Evolutionary conservation across 768 basidiomycete species (phyloP), one percentile per base, ranked within the genome.

Genomic region (Boletellus ananas): DNA sequence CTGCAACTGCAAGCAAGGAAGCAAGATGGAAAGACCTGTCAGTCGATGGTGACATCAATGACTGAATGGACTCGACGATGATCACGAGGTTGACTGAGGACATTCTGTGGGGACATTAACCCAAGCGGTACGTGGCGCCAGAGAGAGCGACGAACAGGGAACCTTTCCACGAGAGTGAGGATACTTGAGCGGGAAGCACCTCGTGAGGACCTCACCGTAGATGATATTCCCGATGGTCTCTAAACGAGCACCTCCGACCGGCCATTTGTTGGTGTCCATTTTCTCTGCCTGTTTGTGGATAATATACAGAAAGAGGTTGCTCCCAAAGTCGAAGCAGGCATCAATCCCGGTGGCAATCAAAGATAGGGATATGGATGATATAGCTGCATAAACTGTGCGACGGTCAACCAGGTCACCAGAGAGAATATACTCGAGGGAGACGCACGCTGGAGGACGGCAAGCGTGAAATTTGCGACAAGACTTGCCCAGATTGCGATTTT

Each of bases 321-420:
- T 90, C 39, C 86, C 85, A 54, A 90, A 76, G 63, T 94, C 92
- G 61, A 85, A 90, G 14, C 89, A 74, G 12, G 94, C 84, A 64
- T 98, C 95, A 61, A 94, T 87, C 9, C 79, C 87, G 2, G 93
- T 95, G 11, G 93, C 92, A 51, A 97, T 79, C 43, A 97, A 74
- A 4, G 93, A 91, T 5, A 97, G 73, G 1, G 92, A 95, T 4
- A 79, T 55, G 2, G 91, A 86, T 2, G 89, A 88, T 45, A 90
- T 77, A 12, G 96, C 95, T 12, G 90, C 95, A 64, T 97, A 99
- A 59, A 99, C 90, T 93, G 57, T 40, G 21, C 0, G 17, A 25
- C 12, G 43, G 21, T 51, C n/a, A 47, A 34, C 16, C 3, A 41
- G 11, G 23, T 5, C 23, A 20, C 12, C 4, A 10, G 31, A 41